A percentile compares a stretch with the other conserved stretches of the same genome.
phyloP scores from a whole-genome alignment of 176 grass and related monocot genomes.

The Puccinellia tenuiflora region DNA sequence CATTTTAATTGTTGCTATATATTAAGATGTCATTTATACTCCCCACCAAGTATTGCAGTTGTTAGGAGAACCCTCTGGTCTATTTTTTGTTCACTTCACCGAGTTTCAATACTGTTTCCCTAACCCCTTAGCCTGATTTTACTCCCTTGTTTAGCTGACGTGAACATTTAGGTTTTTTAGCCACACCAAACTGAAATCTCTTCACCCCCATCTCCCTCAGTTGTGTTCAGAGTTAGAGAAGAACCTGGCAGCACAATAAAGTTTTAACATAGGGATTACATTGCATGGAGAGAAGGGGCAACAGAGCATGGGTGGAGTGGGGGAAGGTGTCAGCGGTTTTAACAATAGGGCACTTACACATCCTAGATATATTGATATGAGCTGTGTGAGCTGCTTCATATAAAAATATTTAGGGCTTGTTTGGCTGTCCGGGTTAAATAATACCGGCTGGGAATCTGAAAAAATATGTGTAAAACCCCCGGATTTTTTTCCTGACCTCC shows the following conservation, averaged over 20 bases:
- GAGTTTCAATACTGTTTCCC: not conserved
- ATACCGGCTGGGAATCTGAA: no score
- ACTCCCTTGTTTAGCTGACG: not conserved
- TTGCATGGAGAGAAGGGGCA: not conserved
- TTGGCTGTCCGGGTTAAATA: no score
- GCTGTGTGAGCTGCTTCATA: no score
- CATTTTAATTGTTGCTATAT: not conserved
- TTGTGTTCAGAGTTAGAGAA: not conserved
- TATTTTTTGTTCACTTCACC: not conserved
- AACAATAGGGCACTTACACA: conserved; percentile 41
- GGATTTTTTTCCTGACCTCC: no score
- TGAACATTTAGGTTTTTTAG: not conserved
- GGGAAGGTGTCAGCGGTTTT: conserved; percentile 51
- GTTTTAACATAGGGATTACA: not conserved
- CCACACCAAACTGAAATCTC: not conserved
- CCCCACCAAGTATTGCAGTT: not conserved
- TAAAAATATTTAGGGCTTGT: no score
- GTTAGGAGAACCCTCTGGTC: not conserved
- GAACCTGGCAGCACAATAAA: not conserved
- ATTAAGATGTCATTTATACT: not conserved
- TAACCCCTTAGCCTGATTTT: not conserved
- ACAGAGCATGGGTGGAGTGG: not conserved
- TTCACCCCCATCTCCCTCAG: not conserved
- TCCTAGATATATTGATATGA: no score
- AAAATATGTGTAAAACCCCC: no score